Base-by-base conservation (phyloP, 495 filamentous ascomycete species). In the Neurospora sp. region DNA sequence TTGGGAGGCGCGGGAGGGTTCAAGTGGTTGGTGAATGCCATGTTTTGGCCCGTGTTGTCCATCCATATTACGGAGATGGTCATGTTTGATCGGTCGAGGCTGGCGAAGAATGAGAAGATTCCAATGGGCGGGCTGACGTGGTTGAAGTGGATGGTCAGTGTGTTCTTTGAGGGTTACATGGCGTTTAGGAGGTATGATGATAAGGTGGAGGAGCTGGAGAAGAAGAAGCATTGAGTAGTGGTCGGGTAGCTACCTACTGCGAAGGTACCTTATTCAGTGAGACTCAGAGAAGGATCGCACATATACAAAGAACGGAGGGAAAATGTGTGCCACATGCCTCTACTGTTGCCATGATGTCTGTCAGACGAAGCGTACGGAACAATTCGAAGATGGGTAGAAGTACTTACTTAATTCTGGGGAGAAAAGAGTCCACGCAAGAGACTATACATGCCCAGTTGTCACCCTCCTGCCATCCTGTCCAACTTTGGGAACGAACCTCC, bases 131-230 rank as follows among this genome's bases (percentile, higher is more conserved):
- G 73, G 20, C 2, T 6, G 61, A 71, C 81, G 22, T 86, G 85
- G 85, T 80, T 69, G 69, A 10, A 74, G 40, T 86, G 85, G 85
- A 69, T 81, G 31, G 72, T 68, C 18, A 76, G 78, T 10, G 78
- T 77, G 7, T 83, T 84, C 42, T 18, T 83, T 4, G 85, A 86
- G 76, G 85, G 85, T 16, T 69, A 69, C 5, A 77, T 78, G 71
- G 72, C 79, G 1, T 81, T 86, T 70, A 53, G 38, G 72, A 75
- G 85, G 65, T 83, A 85, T 73, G 83, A 86, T 77, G 68, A 75
- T 11, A 14, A 85, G 10, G 79, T 82, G 10, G 73, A 59, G 69
- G 73, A 61, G 74, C 22, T 74, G 78, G 75, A 59, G 73, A 71
- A 12, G 69, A 69, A 75, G 75, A 72, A 73, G 75, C 27, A 65